Base-by-base conservation (phyloP, 176 grass and related monocot genomes). In the Oryza meyeriana region DNA sequence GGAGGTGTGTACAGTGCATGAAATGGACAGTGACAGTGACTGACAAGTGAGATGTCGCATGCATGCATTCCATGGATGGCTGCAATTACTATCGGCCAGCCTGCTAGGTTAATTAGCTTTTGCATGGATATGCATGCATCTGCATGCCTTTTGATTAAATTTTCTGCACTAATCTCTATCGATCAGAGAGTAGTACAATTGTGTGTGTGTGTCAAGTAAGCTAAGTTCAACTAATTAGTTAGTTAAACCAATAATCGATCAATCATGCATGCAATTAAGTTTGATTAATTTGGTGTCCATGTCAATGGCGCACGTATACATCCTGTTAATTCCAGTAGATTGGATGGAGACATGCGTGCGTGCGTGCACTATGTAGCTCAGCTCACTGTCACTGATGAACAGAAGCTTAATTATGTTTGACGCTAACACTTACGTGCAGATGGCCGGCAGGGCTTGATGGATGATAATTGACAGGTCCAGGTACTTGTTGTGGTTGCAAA, bases 291-390 rank as follows among this genome's bases (percentile, higher is more conserved):
- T 40, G 31, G 24, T 13, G 81, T 69, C 69, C 65, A n/a, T 33
- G 82, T 72, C 75, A 8, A 30, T 39, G 75, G 52, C 38, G 81
- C 69, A 68, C 61, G 77, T 27, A 69, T 29, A 12, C 58, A 20
- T 69, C 78, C n/a, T 17, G 4, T 57, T 33, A 34, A 25, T 22
- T 6, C 3, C 28, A 66, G 33, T 34, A 9, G 76, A 32, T 47
- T 13, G 9, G 62, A 68, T 14, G 32, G 72, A 22, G 62, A 57
- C 39, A 36, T 3, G 29, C 71, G 4, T 16, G 69, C 55, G 64
- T 17, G 36, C 10, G 47, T 4, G 24, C 57, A 48, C 45, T 6
- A n/a, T n/a, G n/a, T 4, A 5, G 35, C 35, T 5, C n/a, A 55
- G 50, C 50, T 55, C 48, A 55, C 4, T 55, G 20, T 55, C 50